These are phyloP conservation scores for Mimosa pudica DNA, from an alignment of 306 rosid species.

Conservation along the genomic window DNA sequence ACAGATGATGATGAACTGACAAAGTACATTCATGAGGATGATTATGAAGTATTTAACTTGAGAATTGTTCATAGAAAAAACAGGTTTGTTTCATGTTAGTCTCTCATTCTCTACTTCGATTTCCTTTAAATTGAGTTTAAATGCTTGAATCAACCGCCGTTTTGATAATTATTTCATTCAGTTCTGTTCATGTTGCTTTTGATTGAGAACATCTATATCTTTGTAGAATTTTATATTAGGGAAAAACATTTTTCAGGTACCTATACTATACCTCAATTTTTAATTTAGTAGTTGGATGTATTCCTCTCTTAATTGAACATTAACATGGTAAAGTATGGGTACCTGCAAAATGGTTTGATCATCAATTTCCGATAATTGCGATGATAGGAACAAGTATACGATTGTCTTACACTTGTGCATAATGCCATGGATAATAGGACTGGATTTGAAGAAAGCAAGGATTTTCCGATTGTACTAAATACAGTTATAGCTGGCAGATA, in stretches of 20 bases:
- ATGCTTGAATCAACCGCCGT: background rate
- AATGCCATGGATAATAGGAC: constrained; percentile 73
- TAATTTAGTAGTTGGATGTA: too few relatives aligned
- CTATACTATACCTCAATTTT: too few relatives aligned
- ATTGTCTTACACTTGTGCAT: constrained; percentile 42
- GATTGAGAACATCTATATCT: too few relatives aligned
- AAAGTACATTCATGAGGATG: constrained; percentile 56
- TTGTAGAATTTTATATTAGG: too few relatives aligned
- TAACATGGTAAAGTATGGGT: too few relatives aligned
- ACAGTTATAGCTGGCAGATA: constrained; percentile 85
- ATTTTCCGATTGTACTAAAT: constrained; percentile 81
- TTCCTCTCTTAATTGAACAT: too few relatives aligned
- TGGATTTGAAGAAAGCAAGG: constrained; percentile 98
- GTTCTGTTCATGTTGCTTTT: constrained; percentile 3
- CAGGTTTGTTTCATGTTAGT: constrained; percentile 59
- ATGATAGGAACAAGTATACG: constrained; percentile 33
- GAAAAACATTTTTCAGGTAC: too few relatives aligned
- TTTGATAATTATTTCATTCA: constrained; percentile 15
- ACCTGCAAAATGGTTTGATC: too few relatives aligned
- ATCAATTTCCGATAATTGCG: background rate
- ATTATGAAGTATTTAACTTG: constrained; percentile 79
- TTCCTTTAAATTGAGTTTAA: constrained; percentile 28
- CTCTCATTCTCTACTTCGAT: constrained; percentile 23
- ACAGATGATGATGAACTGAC: constrained; percentile 57
- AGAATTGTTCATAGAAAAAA: constrained; percentile 91